Evolutionary conservation across 1,139 yeast species (phyloP), one percentile per base, ranked within the genome.

Genomic region (Saccharomycopsis hybrid): DNA sequence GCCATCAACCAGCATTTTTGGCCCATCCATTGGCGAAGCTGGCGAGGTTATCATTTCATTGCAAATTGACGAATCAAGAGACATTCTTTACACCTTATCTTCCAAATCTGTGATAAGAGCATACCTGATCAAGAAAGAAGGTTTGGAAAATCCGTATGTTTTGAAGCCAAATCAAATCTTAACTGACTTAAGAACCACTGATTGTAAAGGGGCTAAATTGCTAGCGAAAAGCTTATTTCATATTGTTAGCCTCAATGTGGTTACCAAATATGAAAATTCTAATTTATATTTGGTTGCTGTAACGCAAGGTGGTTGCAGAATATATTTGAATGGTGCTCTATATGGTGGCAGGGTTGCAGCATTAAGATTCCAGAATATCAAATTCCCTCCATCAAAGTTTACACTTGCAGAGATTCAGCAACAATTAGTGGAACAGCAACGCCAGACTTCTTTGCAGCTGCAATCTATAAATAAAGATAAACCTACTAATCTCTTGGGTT

Each of bases 231-330:
- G 65, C 48, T 55, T 69, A 42, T 52, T 52, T 33, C 76, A 78
- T 56, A 76, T 86, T 49, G 78, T 83, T 37, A 79, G 76, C 56
- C 76, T 89, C 51, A 79, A 78, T 49, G 77, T 81, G 3, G 78
- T 89, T 9, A 67, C 81, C 1, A 76, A 74, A 42, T 65, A 65
- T 33, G 96, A 89, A 62, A 85, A 90, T 33, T 70, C 76, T 31
- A 82, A 82, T 47, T 72, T 88, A 30, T 90, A 82, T 60, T 69
- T 92, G 52, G 81, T 90, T 44, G 97, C 96, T 0, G 74, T 87
- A n/a, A 88, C 97, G 0, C 74, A 81, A 47, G 83, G 82, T 54
- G 98, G 98, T 18, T 85, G 85, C 56, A 78, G 98, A 57, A 71
- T 92, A 35, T 82, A 80, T 55, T 71, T 85, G 55, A 83, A 82